Evolutionary conservation across 257 asterid genomes (phyloP), one percentile per base, ranked within the genome.

Genomic region (Misopates orontium): DNA sequence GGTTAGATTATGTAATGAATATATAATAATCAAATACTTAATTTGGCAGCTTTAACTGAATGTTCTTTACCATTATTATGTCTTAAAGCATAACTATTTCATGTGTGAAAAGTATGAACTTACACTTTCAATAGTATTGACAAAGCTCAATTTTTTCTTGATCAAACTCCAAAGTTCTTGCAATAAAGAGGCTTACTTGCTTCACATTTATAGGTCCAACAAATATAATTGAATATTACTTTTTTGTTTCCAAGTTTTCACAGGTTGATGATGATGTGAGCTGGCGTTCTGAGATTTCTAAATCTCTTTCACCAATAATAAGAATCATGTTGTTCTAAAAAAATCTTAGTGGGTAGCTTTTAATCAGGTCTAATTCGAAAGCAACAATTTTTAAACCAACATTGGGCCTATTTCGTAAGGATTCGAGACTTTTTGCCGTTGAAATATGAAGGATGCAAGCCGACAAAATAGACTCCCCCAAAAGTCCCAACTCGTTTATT

Each of bases 121-220:
- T 20, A 51, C 56, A 20, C 21, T 20, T 10, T 51, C 6, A 13
- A 51, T 18, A n/a, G 31, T 51, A 24, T 51, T 22, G n/a, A 51
- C 20, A 20, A 19, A 20, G 25, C 6, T 24, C 22, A 13, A 51
- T 24, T 10, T 51, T 51, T 20, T 22, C 17, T 24, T n/a, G n/a
- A n/a, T n/a, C n/a, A n/a, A n/a, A n/a, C 56, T 51, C 23, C 12
- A 51, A 51, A 51, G 23, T 51, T 24, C 10, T 50, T 51, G 56
- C 16, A 51, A 51, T 51, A 8, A 19, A 19, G 25, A 14, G 22
- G 56, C 16, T 20, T 10, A 24, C 23, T 20, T 28, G 36, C 4
- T 28, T 15, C 19, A 8, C 20, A 51, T 10, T 51, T 20, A 51
- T 51, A 16, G 56, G 56, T 51, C 25, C 25, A 51, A 51, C 56